Evolutionary conservation across 2,329 filamentous ascomycete genomes (phyloP).

Genomic region (Colletotrichum ledebouriae): DNA sequence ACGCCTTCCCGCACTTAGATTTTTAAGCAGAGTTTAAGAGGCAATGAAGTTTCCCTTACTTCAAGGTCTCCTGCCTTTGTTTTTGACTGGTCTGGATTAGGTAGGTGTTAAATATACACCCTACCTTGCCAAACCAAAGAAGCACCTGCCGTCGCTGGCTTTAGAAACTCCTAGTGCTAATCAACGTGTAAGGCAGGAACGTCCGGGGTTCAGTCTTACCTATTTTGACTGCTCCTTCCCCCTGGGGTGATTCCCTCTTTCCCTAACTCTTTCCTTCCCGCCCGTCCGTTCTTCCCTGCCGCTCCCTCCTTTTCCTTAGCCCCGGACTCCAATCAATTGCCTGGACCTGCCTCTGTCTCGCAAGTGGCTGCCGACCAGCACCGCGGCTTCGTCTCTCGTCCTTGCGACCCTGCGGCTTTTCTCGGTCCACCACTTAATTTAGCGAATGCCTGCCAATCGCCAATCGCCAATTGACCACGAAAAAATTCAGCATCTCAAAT

Average conservation of each 20-base stretch:
- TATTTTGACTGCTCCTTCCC: slow-evolving; percentile 11
- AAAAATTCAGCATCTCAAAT: slow-evolving; percentile 29
- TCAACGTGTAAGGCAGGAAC: background rate
- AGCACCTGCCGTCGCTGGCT: slow-evolving; percentile 13
- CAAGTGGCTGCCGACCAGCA: background rate
- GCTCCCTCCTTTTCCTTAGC: slow-evolving; percentile 1
- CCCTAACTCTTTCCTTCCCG: slow-evolving; percentile 3
- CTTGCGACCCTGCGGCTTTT: slow-evolving; percentile 18
- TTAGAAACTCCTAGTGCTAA: background rate
- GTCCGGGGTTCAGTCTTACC: background rate
- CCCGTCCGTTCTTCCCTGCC: slow-evolving; percentile 7
- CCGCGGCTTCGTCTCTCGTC: background rate
- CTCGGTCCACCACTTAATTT: slow-evolving; percentile 30
- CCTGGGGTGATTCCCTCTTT: background rate
- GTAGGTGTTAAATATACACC: too few species aligned
- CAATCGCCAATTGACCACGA: slow-evolving; percentile 30
- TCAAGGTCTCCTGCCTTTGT: slow-evolving; percentile 15
- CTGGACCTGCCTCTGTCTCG: background rate
- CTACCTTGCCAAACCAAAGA: too few species aligned
- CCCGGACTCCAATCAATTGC: background rate
- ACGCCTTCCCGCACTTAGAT: background rate
- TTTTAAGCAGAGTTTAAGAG: slow-evolving; percentile 14
- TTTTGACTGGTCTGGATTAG: slow-evolving; percentile 11
- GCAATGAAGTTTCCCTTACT: background rate
- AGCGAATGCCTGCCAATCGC: background rate